Evolutionary conservation across 352 stramenopile species (phyloP).

Genomic region (Globisporangium heterothallicum): DNA sequence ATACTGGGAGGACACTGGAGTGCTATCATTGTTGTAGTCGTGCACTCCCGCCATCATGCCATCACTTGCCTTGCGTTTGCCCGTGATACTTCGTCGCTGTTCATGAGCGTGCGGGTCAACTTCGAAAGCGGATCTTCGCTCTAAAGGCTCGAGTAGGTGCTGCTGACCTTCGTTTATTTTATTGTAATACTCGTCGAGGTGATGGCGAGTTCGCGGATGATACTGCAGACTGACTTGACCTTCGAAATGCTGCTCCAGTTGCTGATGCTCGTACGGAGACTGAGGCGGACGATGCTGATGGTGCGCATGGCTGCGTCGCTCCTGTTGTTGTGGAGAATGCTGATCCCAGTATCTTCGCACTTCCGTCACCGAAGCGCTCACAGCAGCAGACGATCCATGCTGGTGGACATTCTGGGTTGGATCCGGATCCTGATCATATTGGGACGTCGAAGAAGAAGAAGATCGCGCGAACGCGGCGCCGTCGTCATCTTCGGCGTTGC

Average conservation of each 20-base stretch:
- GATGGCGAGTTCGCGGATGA: background rate
- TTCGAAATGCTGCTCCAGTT: background rate
- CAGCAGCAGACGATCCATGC: background rate
- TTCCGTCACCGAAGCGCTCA: background rate
- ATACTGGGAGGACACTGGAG: background rate
- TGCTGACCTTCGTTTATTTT: too few species aligned
- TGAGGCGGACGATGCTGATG: background rate
- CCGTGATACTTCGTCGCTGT: background rate
- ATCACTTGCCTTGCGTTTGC: slow-evolving; percentile 11
- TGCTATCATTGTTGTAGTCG: background rate
- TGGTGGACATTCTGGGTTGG: background rate
- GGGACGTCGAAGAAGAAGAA: background rate
- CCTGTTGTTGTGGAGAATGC: background rate
- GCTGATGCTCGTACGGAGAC: background rate
- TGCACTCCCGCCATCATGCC: background rate
- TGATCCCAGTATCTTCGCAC: background rate
- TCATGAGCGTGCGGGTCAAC: too few species aligned
- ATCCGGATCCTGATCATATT: background rate
- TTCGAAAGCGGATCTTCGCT: too few species aligned
- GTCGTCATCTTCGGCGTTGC: background rate
- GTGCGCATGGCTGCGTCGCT: background rate
- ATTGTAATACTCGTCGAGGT: background rate
- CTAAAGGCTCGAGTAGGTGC: too few species aligned
- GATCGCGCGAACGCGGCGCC: background rate
- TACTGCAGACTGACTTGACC: too few species aligned